Evolutionary conservation across 805 yeast genomes (phyloP).

Genomic region (Saturnispora halmiae): DNA sequence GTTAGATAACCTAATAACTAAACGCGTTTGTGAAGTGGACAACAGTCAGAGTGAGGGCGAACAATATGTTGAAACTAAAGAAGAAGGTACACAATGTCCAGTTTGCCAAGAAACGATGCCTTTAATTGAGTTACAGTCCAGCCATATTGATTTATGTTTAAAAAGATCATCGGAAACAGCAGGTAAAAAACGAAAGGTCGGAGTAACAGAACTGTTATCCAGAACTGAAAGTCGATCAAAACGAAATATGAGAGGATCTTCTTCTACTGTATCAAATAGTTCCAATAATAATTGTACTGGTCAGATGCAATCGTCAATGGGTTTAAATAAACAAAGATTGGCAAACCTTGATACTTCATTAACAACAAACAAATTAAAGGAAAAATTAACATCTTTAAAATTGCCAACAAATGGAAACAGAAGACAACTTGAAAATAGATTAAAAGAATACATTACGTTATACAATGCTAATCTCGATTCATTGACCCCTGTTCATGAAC

Average conservation of each 20-base stretch:
- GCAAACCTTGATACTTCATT: conserved; percentile 59
- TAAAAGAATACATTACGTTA: conserved; percentile 64
- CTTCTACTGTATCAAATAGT: neutral
- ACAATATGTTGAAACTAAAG: neutral
- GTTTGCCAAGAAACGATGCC: conserved; percentile 51
- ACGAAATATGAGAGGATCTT: conserved; percentile 6
- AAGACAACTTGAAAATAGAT: conserved; percentile 55
- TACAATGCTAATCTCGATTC: conserved; percentile 81
- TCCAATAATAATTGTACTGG: conserved; percentile 2
- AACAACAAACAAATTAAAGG: conserved; percentile 50
- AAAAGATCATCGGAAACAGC: conserved; percentile 1
- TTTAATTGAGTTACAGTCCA: conserved; percentile 42
- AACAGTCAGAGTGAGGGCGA: conserved; percentile 16
- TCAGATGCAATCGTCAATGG: conserved; percentile 21
- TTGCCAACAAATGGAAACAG: conserved; percentile 58
- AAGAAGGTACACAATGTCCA: conserved; percentile 44
- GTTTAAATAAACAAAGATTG: conserved; percentile 29
- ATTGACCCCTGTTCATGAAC: conserved; percentile 49
- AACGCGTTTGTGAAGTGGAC: conserved; percentile 19
- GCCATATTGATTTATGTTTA: conserved; percentile 58
- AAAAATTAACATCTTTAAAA: conserved; percentile 44
- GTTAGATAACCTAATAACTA: conserved; percentile 13
- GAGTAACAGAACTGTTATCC: neutral
- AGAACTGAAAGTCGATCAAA: neutral
- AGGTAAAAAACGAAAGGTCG: conserved; percentile 1